Evolutionary conservation across 306 rosid species (phyloP).

Genomic region (Sphenostylis stenocarpa): DNA sequence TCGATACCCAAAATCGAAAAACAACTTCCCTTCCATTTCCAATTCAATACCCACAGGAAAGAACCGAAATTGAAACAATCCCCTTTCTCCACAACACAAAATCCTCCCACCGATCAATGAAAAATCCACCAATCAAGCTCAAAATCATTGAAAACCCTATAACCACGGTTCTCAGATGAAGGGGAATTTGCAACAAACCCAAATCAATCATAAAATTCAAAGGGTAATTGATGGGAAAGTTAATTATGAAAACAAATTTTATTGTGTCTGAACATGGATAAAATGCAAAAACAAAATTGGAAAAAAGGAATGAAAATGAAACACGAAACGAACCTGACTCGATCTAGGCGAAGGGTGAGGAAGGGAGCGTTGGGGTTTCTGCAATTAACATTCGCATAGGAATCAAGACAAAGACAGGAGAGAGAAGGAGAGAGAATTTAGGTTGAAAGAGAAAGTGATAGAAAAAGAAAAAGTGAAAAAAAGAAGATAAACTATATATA

Average conservation of each 20-base stretch:
- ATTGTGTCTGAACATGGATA: background rate
- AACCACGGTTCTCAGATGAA: constrained; percentile 2
- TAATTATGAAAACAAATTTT: background rate
- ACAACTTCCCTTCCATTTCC: background rate
- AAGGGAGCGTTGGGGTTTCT: constrained; percentile 49
- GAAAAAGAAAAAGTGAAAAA: background rate
- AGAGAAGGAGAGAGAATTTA: constrained; percentile 29
- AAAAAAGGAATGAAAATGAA: background rate
- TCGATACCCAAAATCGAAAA: constrained; percentile 20
- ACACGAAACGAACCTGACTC: constrained; percentile 61
- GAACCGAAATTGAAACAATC: background rate
- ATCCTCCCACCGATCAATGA: constrained; percentile 20
- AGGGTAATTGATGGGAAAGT: background rate
- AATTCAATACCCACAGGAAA: background rate
- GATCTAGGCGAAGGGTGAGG: constrained; percentile 55
- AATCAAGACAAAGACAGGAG: constrained; percentile 23
- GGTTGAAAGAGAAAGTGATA: constrained; percentile 19
- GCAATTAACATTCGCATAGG: constrained; percentile 47
- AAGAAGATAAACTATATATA: background rate
- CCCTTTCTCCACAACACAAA: background rate
- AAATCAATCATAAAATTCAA: constrained; percentile 10
- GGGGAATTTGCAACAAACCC: constrained; percentile 9
- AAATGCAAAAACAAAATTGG: background rate
- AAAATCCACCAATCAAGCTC: background rate
- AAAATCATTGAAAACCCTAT: constrained; percentile 23